Conservation (phyloP, 1,284 basidiomycete genomes). For the Cutaneotrichosporon sp. region DNA sequence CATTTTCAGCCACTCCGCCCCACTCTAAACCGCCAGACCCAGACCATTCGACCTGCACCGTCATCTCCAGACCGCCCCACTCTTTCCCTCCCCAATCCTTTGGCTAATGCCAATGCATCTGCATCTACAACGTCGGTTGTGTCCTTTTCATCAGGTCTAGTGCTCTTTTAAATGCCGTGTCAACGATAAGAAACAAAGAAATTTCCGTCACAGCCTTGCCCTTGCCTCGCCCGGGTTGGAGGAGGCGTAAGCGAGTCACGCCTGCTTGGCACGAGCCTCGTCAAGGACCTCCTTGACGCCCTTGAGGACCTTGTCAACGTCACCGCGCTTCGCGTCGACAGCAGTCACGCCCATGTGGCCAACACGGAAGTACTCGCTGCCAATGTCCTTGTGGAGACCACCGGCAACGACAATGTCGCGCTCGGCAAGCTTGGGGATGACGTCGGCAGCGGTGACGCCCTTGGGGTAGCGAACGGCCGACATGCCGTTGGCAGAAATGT, state of each 20-base stretch:
- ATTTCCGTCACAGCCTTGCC: constrained; percentile 3
- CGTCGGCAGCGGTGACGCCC: constrained; percentile 64
- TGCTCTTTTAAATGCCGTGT: neutral
- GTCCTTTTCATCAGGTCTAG: neutral
- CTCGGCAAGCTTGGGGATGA: constrained; percentile 57
- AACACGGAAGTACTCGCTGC: constrained; percentile 57
- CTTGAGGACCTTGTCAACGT: constrained; percentile 57
- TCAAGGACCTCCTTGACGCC: constrained; percentile 6
- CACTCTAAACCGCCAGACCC: too few relatives aligned
- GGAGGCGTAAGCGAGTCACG: constrained; percentile 2
- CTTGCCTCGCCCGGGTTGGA: neutral
- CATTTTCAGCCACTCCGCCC: too few relatives aligned
- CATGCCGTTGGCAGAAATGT: constrained; percentile 85
- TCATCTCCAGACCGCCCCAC: too few relatives aligned
- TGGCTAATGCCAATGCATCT: too few relatives aligned
- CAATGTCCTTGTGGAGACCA: constrained; percentile 80
- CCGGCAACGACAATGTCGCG: constrained; percentile 79
- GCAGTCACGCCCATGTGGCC: constrained; percentile 87
- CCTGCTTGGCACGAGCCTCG: constrained; percentile 5
- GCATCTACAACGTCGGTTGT: too few relatives aligned
- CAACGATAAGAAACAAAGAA: neutral
- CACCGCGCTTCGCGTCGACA: constrained; percentile 62
- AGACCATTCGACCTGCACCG: too few relatives aligned
- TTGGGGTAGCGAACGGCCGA: constrained; percentile 75
- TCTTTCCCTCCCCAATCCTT: too few relatives aligned